Base-by-base conservation (phyloP, 495 filamentous ascomycete species). In the Poronia punctata region DNA sequence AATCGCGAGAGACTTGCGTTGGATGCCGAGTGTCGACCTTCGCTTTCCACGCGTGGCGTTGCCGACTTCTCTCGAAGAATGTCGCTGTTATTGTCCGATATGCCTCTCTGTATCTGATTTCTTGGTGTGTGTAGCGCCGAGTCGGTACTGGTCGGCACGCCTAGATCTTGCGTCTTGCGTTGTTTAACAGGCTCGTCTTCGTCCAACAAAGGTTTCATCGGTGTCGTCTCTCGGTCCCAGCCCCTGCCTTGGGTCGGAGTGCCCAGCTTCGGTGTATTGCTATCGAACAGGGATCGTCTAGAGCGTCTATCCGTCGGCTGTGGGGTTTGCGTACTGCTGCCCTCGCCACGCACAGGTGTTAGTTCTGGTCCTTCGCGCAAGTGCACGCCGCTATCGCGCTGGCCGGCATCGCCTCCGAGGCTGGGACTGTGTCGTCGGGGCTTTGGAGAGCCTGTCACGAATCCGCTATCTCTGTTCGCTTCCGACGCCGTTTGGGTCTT, bases 321-420 rank as follows among this genome's bases (percentile, higher is more conserved):
- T 14, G 51, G 52, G 24, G 52, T 56, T 12, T 21, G 40, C 18
- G 35, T 38, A 22, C 23, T 27, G 23, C 25, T 45, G 33, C 40
- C 23, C 27, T 50, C 11, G 18, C 43, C 40, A 17, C 48, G 46
- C 12, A 7, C 11, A 8, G 48, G 27, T 27, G 27, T 35, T 29
- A 21, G 16, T 21, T 56, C 58, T 7, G 39, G 31, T 54, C 46
- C 60, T 23, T 67, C 65, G 10, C 59, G 61, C n/a, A 72, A 55
- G 49, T 74, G 64, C 14, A 76, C 62, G 23, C 71, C 74, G 53
- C 74, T 76, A 43, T 77, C 74, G 1, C 71, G 70, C 20, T 59
- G 51, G 19, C 54, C 50, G 17, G 67, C 52, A 35, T 60, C 45
- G 24, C 54, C 52, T 18, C 37, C 57, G n/a, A 15, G 9, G 4